These are phyloP conservation scores for Strobilomyces confusus DNA, from an alignment of 768 basidiomycete species.

Conservation along the genomic window DNA sequence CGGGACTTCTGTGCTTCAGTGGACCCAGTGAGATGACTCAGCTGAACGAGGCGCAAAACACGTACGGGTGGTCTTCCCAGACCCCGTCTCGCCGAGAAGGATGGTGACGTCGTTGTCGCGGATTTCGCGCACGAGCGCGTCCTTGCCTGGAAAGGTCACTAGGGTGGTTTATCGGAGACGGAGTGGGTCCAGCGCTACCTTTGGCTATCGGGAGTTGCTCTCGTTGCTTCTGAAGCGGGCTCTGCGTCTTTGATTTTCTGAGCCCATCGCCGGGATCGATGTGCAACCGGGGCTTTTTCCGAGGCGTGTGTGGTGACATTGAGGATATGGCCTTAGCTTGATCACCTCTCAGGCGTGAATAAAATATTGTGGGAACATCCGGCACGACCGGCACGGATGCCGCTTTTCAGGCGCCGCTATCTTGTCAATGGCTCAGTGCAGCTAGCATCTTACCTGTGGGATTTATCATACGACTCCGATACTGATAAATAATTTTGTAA, in stretches of 20 bases:
- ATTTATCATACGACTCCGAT: too few relatives aligned
- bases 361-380: too few relatives aligned
- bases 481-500: too few relatives aligned
- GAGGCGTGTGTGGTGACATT: constrained; percentile 19
- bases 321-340: too few relatives aligned
- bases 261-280: constrained; percentile 18
- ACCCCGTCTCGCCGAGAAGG: constrained; percentile 94
- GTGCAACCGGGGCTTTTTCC: constrained; percentile 24
- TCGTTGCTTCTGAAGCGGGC: constrained; percentile 57
- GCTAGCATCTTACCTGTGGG: too few relatives aligned
- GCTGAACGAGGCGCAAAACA: constrained; percentile 20
- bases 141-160: constrained; percentile 49
- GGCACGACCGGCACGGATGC: too few relatives aligned
- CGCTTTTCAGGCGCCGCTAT: too few relatives aligned
- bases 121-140: constrained; percentile 71
- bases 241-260: constrained; percentile 7
- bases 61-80: constrained; percentile 97
- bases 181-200: constrained; percentile 39
- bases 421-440: too few relatives aligned
- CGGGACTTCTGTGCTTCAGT: constrained; percentile 74
- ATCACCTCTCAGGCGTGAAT: too few relatives aligned
- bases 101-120: constrained; percentile 78
- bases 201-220: constrained; percentile 73
- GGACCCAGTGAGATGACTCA: constrained; percentile 17
- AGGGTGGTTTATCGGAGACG: neutral